Conservation (phyloP, 2,329 filamentous ascomycete genomes). For the Claviceps sp. region DNA sequence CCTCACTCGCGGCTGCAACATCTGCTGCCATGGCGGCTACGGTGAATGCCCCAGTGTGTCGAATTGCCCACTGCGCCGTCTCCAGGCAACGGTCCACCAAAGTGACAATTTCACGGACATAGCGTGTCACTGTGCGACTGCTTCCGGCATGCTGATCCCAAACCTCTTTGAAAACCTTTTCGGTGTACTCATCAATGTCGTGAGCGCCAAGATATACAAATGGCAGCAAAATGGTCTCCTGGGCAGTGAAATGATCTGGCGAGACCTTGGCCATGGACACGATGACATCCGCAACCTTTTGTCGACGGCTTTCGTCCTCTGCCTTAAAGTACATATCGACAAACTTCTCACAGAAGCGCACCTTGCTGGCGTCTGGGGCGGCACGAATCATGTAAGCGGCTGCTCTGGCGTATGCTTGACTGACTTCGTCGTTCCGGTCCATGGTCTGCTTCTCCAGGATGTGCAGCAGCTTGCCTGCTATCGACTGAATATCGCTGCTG, state of each 20-base stretch:
- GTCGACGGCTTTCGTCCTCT: slow-evolving; percentile 62
- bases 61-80: slow-evolving; percentile 77
- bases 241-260: slow-evolving; percentile 70
- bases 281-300: slow-evolving; percentile 71
- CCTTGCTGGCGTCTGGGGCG: slow-evolving; percentile 33
- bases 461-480: slow-evolving; percentile 64
- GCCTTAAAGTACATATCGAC: slow-evolving; percentile 67
- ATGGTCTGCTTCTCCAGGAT: slow-evolving; percentile 69
- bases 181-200: slow-evolving; percentile 68
- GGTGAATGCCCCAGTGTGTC: slow-evolving; percentile 74
- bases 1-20: slow-evolving; percentile 44
- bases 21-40: slow-evolving; percentile 61
- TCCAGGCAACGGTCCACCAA: slow-evolving; percentile 58
- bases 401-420: slow-evolving; percentile 73
- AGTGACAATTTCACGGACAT: slow-evolving; percentile 66
- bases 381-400: slow-evolving; percentile 70
- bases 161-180: slow-evolving; percentile 66
- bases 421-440: slow-evolving; percentile 89
- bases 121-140: slow-evolving; percentile 66
- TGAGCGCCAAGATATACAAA: slow-evolving; percentile 82
- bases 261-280: slow-evolving; percentile 75
- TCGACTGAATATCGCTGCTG: slow-evolving; percentile 57
- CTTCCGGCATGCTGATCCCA: slow-evolving; percentile 90
- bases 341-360: slow-evolving; percentile 37
- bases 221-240: slow-evolving; percentile 64